Evolutionary conservation across 1,139 yeast genomes (phyloP).

Genomic region (Saccharomycopsis hybrid): DNA sequence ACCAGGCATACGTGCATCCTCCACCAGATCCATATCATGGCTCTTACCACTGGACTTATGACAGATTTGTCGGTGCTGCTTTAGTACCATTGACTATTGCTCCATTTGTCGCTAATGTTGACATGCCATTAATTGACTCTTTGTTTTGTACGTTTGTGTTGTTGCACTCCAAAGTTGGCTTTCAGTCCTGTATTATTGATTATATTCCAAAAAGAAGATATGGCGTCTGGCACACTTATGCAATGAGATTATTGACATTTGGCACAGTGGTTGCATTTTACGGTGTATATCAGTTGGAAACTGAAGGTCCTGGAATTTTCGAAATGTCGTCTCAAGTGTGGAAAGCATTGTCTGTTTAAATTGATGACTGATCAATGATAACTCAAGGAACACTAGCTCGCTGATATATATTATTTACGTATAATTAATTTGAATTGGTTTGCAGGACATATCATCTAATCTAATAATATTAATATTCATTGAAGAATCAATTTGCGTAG

Average conservation of each 20-base stretch:
- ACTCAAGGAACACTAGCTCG: too few species aligned
- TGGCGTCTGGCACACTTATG: constrained; percentile 58
- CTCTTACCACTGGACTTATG: constrained; percentile 68
- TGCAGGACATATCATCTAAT: too few species aligned
- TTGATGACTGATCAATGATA: too few species aligned
- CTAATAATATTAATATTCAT: too few species aligned
- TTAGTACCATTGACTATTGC: constrained; percentile 58
- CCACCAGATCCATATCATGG: constrained; percentile 51
- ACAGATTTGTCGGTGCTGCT: constrained; percentile 51
- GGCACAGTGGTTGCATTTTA: constrained; percentile 59
- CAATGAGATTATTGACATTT: constrained; percentile 52
- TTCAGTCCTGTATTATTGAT: constrained; percentile 73
- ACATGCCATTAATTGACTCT: constrained; percentile 49
- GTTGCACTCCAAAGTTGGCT: constrained; percentile 64
- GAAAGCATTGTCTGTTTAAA: constrained; percentile 27
- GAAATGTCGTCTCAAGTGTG: constrained; percentile 39
- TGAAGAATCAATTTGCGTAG: too few species aligned
- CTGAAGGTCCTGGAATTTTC: constrained; percentile 58
- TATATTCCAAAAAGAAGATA: constrained; percentile 71
- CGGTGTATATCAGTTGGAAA: constrained; percentile 64
- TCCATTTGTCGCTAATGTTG: constrained; percentile 54
- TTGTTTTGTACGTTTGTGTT: constrained; percentile 48
- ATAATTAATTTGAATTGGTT: too few species aligned
- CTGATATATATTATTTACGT: too few species aligned
- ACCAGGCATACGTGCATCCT: constrained; percentile 66